Base-by-base conservation (phyloP, 1,284 basidiomycete species). In the Wolfiporia cocos region DNA sequence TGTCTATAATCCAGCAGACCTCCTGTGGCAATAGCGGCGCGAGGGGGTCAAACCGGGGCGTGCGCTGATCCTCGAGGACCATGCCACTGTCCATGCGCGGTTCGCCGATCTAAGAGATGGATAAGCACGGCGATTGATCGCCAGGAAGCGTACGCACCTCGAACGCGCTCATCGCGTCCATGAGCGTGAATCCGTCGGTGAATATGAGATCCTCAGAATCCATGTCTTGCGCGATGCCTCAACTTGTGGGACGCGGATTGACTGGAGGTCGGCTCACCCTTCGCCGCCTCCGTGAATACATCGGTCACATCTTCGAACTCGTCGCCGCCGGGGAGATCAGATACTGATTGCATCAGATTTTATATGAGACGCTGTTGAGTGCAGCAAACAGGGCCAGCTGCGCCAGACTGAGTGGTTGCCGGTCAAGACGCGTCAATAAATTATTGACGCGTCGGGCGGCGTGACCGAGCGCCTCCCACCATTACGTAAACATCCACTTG, bases 141-240 rank as follows among this genome's bases (percentile, higher is more conserved):
- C 7, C 17, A 15, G 17, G 18, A 34, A 49, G 32, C n/a, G 42
- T 14, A 42, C 68, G 50, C 57, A 87, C 86, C 72, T 91, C 84
- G 43, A 94, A 79, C 14, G 89, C 88, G 49, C 86, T 87, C 92
- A 95, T 94, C 11, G 89, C 82, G 47, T 95, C 92, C 48, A 85
- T 71, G 37, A 93, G 67, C 12, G 78, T 76, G 51, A 91, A 85
- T 24, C 76, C 76, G 1, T 80, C 73, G 46, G 79, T 78, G 33
- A 89, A 73, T n/a, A 92, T 50, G 47, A 91, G 68, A 38, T 73
- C 70, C 10, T 79, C 81, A 1, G 72, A 65, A 26, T 71, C 68
- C 73, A 92, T 78, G 35, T 77, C 89, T 91, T 47, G 38, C 38
- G 18, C 38, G 28, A 19, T 20, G 6, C 5, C 23, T 17, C 11